A percentile compares a stretch with the other conserved stretches of the same genome.
Evolutionary conservation across 2,329 filamentous ascomycete species (phyloP).

Genomic region (Geosmithia flava): DNA sequence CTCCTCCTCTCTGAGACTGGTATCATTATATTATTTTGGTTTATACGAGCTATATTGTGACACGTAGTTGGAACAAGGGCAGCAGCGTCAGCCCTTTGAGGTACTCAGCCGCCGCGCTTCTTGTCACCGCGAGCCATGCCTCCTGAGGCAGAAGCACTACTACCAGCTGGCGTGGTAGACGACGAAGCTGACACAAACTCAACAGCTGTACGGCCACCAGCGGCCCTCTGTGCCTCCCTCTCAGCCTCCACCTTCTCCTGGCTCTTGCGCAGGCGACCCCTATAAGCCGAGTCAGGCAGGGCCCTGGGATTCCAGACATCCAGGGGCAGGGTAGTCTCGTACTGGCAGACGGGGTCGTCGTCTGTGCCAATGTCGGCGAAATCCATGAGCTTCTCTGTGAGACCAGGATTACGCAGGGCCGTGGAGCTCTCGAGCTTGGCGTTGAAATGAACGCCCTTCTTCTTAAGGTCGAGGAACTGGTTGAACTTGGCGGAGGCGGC

Average conservation of each 20-base stretch:
- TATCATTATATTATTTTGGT: neutral
- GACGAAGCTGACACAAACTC: conserved; percentile 32
- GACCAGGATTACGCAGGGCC: conserved; percentile 58
- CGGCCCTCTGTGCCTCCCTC: conserved; percentile 27
- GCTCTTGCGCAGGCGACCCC: conserved; percentile 33
- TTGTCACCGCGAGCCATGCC: conserved; percentile 16
- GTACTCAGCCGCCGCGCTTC: neutral
- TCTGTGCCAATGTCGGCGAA: conserved; percentile 38
- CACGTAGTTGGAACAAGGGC: neutral
- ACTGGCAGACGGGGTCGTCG: conserved; percentile 38
- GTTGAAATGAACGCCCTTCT: conserved; percentile 68
- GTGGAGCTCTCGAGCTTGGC: conserved; percentile 54
- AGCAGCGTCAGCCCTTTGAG: neutral
- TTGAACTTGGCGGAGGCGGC: conserved; percentile 54
- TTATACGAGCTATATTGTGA: neutral
- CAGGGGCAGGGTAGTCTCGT: conserved; percentile 46
- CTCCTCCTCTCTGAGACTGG: neutral
- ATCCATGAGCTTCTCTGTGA: conserved; percentile 59
- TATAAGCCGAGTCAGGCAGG: conserved; percentile 43
- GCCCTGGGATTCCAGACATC: conserved; percentile 45
- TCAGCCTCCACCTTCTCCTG: conserved; percentile 33
- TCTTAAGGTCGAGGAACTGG: conserved; percentile 67
- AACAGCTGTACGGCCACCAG: conserved; percentile 27
- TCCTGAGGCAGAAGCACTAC: conserved; percentile 8
- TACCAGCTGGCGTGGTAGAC: conserved; percentile 7